A percentile compares a stretch with the other conserved stretches of the same genome.
Evolutionary conservation across 495 filamentous ascomycete genomes (phyloP).

Genomic region (Lindgomyces ingoldianus): DNA sequence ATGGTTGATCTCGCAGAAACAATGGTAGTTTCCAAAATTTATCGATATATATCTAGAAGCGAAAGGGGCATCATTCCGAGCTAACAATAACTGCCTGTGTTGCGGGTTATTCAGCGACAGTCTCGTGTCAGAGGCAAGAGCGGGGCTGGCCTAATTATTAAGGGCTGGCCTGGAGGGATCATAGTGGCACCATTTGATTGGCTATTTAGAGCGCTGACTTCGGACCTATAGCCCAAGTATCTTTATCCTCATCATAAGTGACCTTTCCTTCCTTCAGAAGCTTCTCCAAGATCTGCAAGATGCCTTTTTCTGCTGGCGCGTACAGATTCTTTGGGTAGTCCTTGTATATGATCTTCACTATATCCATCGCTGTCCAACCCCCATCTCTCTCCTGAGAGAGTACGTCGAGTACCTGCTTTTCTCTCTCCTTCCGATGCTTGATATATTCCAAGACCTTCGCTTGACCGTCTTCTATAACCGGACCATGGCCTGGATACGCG

Average conservation of each 20-base stretch:
- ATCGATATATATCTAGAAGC: background rate
- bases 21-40: background rate
- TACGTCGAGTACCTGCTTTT: conserved; percentile 75
- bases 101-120: too few relatives aligned
- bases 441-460: conserved; percentile 78
- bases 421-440: conserved; percentile 72
- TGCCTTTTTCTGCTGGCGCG: conserved; percentile 52
- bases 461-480: conserved; percentile 66
- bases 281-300: conserved; percentile 47
- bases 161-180: background rate
- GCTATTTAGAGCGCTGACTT: conserved; percentile 33
- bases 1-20: background rate
- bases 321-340: conserved; percentile 76
- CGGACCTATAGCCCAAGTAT: conserved; percentile 34
- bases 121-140: background rate
- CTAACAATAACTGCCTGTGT: too few relatives aligned
- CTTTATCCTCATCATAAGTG: conserved; percentile 31
- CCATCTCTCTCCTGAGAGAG: conserved; percentile 51
- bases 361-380: conserved; percentile 70
- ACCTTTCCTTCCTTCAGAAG: conserved; percentile 44
- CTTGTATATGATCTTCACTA: conserved; percentile 83
- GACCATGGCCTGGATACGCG: conserved; percentile 89
- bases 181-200: conserved; percentile 5
- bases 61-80: too few relatives aligned
- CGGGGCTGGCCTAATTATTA: background rate